Conservation (phyloP, 768 basidiomycete genomes). For the Infundibulicybe gibba region DNA sequence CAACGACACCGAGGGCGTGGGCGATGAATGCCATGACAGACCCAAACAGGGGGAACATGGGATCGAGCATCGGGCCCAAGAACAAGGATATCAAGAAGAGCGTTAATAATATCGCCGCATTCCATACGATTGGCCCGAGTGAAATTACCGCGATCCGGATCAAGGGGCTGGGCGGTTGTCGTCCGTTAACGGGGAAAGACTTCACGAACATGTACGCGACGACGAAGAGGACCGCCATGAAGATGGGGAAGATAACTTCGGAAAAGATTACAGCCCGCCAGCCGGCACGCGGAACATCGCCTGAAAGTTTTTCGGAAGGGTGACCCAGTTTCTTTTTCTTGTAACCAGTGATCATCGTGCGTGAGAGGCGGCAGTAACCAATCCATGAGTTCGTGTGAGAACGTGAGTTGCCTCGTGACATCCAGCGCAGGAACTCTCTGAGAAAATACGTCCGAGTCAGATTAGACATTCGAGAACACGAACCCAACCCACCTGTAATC, state of each 20-base stretch:
- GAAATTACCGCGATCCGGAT: constrained; percentile 93
- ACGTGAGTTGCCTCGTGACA: constrained; percentile 96
- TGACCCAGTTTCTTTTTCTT: constrained; percentile 97
- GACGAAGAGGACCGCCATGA: constrained; percentile 83
- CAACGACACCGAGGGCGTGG: constrained; percentile 77
- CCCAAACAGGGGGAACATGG: constrained; percentile 85
- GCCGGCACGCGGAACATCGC: constrained; percentile 89
- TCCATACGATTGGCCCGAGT: constrained; percentile 94
- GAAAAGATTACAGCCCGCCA: constrained; percentile 90
- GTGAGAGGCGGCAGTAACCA: constrained; percentile 95
- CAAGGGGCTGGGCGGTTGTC: constrained; percentile 73
- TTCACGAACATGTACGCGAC: constrained; percentile 93
- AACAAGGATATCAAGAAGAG: constrained; percentile 90
- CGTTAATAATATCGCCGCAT: constrained; percentile 81
- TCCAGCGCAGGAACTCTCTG: constrained; percentile 98
- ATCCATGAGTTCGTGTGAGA: constrained; percentile 99
- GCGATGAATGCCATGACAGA: constrained; percentile 90
- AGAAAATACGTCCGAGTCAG: constrained; percentile 11
- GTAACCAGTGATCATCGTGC: constrained; percentile 99
- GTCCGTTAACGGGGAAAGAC: constrained; percentile 71
- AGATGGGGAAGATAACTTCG: constrained; percentile 81
- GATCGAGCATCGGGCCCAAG: constrained; percentile 87
- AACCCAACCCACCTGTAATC: constrained; percentile 69
- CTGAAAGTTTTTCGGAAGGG: constrained; percentile 95
- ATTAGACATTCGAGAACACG: constrained; percentile 1